These are phyloP conservation scores for Colletotrichum sp. DNA, from an alignment of 2,329 filamentous ascomycete genomes.

Conservation along the genomic window DNA sequence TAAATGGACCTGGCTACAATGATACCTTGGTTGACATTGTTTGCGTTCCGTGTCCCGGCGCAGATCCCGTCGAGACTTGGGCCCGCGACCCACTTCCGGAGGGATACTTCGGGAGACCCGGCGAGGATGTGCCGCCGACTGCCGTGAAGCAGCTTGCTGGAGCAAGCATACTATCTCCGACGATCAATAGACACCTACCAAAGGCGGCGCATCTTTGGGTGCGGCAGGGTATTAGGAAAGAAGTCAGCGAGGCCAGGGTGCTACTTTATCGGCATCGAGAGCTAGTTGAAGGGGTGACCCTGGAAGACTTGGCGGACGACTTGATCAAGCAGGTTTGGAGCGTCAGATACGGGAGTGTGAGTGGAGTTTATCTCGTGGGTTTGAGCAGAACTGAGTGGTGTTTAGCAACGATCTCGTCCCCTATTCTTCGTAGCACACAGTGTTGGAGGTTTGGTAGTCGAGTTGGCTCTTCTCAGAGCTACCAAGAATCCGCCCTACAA, in stretches of 20 bases:
- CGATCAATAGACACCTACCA: constrained; percentile 21
- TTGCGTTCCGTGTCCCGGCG: constrained; percentile 58
- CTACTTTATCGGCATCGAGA: constrained; percentile 57
- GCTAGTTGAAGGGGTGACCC: constrained; percentile 42
- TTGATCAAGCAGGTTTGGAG: constrained; percentile 47
- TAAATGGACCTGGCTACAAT: constrained; percentile 49
- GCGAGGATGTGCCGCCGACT: constrained; percentile 1
- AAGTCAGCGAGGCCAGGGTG: constrained; percentile 52
- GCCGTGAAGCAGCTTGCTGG: constrained; percentile 35
- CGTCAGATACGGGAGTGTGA: constrained; percentile 33
- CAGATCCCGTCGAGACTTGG: constrained; percentile 58
- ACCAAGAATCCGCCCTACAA: constrained; percentile 40
- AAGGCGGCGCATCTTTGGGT: constrained; percentile 53
- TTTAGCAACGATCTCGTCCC: constrained; percentile 46
- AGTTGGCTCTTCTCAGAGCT: constrained; percentile 58
- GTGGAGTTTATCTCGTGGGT: no score
- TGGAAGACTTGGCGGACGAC: constrained; percentile 50
- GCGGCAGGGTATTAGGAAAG: constrained; percentile 54
- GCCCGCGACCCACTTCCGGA: constrained; percentile 52
- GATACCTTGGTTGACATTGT: constrained; percentile 60
- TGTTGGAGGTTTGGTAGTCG: constrained; percentile 64
- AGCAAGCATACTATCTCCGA: constrained; percentile 10
- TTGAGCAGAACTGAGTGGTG: no score
- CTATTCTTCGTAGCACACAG: constrained; percentile 67
- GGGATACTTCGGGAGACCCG: constrained; percentile 47